phyloP scores from a whole-genome alignment of 2,329 filamentous ascomycete species.

The Sporothrix humicola region DNA sequence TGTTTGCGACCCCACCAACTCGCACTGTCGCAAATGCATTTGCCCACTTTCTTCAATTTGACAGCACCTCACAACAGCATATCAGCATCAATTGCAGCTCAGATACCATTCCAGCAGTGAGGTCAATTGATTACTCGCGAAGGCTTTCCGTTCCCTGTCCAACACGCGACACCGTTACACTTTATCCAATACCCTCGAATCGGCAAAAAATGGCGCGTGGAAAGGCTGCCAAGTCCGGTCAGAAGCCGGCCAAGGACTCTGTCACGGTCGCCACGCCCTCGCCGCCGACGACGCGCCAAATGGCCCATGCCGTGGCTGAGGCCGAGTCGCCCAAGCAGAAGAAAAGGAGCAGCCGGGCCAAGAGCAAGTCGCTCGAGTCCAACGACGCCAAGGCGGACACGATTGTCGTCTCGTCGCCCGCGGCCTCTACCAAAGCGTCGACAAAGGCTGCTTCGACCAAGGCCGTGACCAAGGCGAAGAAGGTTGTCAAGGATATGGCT shows the following conservation, averaged over 20 bases:
- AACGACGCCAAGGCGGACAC: not conserved
- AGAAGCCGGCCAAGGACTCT: slow-evolving; percentile 1
- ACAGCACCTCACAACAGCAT: not conserved
- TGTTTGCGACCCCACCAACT: not conserved
- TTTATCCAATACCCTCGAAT: not conserved
- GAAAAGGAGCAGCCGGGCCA: not conserved
- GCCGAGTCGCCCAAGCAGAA: not conserved
- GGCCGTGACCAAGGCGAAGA: not conserved
- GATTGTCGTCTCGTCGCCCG: not conserved
- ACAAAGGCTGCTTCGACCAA: not conserved
- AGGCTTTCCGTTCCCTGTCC: not conserved
- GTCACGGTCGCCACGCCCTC: slow-evolving; percentile 25
- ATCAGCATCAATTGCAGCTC: not conserved
- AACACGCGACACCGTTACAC: not conserved
- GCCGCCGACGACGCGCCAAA: slow-evolving; percentile 25
- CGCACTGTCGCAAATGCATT: not conserved
- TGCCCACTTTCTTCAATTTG: not conserved
- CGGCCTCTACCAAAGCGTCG: not conserved
- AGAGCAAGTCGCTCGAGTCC: not conserved
- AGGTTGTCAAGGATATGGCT: slow-evolving; percentile 20
- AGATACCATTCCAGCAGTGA: not conserved
- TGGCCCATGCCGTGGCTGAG: slow-evolving; percentile 20
- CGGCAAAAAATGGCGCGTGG: not conserved
- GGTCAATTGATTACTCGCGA: not conserved
- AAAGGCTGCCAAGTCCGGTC: not conserved